A percentile compares a stretch with the other conserved stretches of the same genome.
Conservation (phyloP, 1,284 basidiomycete genomes). For the Ceratobasidium sp. region DNA sequence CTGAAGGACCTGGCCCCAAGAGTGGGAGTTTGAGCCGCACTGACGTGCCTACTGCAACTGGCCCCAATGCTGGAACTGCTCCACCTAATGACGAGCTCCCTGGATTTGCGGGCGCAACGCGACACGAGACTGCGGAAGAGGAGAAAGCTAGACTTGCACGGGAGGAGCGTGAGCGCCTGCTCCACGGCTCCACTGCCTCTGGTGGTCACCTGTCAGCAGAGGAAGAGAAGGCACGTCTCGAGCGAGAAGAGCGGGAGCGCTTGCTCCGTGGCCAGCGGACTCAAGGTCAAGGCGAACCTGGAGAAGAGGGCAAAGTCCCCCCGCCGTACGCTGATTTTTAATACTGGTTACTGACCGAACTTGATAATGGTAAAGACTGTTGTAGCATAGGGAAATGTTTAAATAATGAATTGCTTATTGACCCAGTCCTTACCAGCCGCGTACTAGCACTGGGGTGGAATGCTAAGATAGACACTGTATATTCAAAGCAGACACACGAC, state of each 20-base stretch:
- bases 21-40: slow-evolving; percentile 54
- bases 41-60: slow-evolving; percentile 11
- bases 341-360: background rate
- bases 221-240: slow-evolving; percentile 44
- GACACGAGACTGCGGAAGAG: slow-evolving; percentile 53
- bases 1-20: slow-evolving; percentile 65
- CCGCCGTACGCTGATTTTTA: slow-evolving; percentile 37
- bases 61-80: background rate
- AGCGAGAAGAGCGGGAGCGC: slow-evolving; percentile 38
- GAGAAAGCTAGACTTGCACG: slow-evolving; percentile 42
- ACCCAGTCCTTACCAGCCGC: background rate
- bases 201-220: slow-evolving; percentile 51
- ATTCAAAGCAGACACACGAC: slow-evolving; percentile 39
- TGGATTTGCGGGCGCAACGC: slow-evolving; percentile 31
- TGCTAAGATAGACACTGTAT: slow-evolving; percentile 26
- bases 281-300: slow-evolving; percentile 29
- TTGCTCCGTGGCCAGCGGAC: slow-evolving; percentile 25
- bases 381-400: slow-evolving; percentile 7
- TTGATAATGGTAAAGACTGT: slow-evolving; percentile 17
- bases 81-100: slow-evolving; percentile 52
- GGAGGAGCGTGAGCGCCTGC: slow-evolving; percentile 42
- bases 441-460: background rate
- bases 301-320: slow-evolving; percentile 42
- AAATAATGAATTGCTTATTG: slow-evolving; percentile 5
- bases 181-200: slow-evolving; percentile 28